Base-by-base conservation (phyloP, 345 rosid genomes). In the Eucalyptus rudis region DNA sequence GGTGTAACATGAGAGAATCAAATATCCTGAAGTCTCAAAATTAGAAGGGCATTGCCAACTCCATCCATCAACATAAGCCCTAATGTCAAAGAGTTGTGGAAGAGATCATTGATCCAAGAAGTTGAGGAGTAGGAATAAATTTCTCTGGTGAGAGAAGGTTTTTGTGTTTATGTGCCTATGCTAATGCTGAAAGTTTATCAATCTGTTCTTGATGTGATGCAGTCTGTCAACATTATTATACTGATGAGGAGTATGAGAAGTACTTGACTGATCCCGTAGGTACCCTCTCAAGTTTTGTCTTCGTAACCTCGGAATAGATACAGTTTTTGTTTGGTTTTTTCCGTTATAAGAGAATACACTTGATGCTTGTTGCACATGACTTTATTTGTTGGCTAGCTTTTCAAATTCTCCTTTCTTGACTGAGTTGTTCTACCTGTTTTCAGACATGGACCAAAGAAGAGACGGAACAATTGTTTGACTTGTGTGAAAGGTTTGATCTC, bases 361-460 rank as follows among this genome's bases (percentile, higher is more conserved):
- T 71, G 8, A 36, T 71, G 81, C 81, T 71, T 71, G 81, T 71
- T 71, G 44, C 44, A 71, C 25, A 33, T 71, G 81, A 71, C 81
- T 71, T 71, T 33, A 71, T 59, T 31, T 24, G 31, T 86, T 7
- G 56, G 83, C 40, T 86, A 20, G 33, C 80, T 52, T 64, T 49
- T 66, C 43, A 33, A 24, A 24, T 27, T 29, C 85, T 2, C 81
- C 81, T 71, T 71, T 27, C 49, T 20, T 51, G 86, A 40, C n/a
- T 44, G 49, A 81, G 51, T 40, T 25, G 56, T 52, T n/a, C 86
- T 64, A 16, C 49, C 20, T 79, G 8, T 88, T 33, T 13, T 87
- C 76, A 98, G 99, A 90, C 62, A 76, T 98, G 99, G 99, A 95
- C 97, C 33, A 98, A 95, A 92, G 99, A 95, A 92, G 99, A 97